Base-by-base conservation (phyloP, 768 basidiomycete genomes). In the Termitomyces sp. region DNA sequence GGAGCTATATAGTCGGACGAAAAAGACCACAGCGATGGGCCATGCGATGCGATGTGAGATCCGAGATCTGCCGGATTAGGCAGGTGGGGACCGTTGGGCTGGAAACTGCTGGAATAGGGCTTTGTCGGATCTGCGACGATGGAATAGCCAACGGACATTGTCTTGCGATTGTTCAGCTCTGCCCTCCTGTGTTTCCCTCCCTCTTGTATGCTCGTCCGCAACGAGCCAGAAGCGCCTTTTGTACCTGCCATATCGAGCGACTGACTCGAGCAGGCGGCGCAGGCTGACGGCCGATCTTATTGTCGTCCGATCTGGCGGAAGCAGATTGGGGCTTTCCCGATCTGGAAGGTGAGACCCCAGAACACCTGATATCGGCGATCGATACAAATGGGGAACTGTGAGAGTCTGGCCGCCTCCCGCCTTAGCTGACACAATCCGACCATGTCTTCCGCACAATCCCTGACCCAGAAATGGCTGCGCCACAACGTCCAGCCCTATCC, bases 401-500 rank as follows among this genome's bases (percentile, higher is more conserved):
- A 45, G 60, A 58, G 50, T 23, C 16, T 19, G 34, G n/a, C 44
- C 45, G 34, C 37, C 40, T 41, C 43, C 29, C 32, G 54, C 52
- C 45, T 57, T n/a, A 50, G 16, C 42, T 58, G 53, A 58, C 43
- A 29, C 49, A 46, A 37, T 47, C 27, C 40, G 5, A 21, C 45
- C 12, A 67, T 68, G 65, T 56, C 56, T 55, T 62, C 59, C 50
- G 34, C 52, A 25, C 66, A 72, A 52, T 69, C 76, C 2, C 73
- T 80, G 61, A 81, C 77, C 6, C 77, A 75, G 63, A 75, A 74
- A 68, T 93, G 90, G 90, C 78, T 93, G 58, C 78, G 81, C 27
- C 80, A 89, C 60, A 83, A 85, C 61, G 73, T 81, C 57, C 76
- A 73, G 59, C 66, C 81, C 23, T 95, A 95, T 65, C 64, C 72